Evolutionary conservation across 2,329 filamentous ascomycete species (phyloP).

Genomic region (Orbilia ellipsospora): DNA sequence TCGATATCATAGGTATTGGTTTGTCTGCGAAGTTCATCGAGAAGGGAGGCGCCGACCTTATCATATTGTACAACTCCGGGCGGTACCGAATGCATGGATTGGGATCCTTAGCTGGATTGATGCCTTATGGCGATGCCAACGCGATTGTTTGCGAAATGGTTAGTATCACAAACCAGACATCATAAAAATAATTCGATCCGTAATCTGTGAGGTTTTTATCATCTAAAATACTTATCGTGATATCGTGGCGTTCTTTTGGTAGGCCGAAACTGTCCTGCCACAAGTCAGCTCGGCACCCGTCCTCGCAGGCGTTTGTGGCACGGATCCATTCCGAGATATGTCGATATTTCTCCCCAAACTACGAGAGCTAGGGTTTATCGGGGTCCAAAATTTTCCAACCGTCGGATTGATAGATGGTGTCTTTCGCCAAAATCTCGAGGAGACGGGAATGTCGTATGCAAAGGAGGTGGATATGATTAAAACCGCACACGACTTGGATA

Average conservation of each 20-base stretch:
- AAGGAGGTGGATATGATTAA: conserved; percentile 75
- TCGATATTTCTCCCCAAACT: conserved; percentile 71
- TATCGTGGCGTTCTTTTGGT: not conserved
- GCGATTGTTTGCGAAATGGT: conserved; percentile 66
- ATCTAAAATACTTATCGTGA: conserved; percentile 70
- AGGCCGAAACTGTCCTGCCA: conserved; percentile 74
- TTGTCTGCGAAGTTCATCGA: conserved; percentile 78
- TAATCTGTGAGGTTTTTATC: conserved; percentile 70
- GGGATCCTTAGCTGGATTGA: conserved; percentile 72
- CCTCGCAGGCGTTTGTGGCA: conserved; percentile 76
- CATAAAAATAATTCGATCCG: conserved; percentile 67
- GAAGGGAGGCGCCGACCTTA: conserved; percentile 74
- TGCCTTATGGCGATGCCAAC: conserved; percentile 48
- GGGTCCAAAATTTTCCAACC: conserved; percentile 79
- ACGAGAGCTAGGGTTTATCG: conserved; percentile 73
- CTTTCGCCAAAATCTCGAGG: conserved; percentile 75
- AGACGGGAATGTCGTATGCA: conserved; percentile 77
- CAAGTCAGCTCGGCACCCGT: conserved; percentile 74
- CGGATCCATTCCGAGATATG: conserved; percentile 75
- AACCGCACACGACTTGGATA: conserved; percentile 69
- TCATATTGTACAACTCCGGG: conserved; percentile 78
- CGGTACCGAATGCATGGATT: conserved; percentile 78
- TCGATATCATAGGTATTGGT: conserved; percentile 68
- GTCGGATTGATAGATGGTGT: conserved; percentile 76
- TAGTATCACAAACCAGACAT: conserved; percentile 65